A percentile compares a stretch with the other conserved stretches of the same genome.
Evolutionary conservation across 371 early-diverging fungal genomes (phyloP).

Genomic region (Haplosporangium sp.): DNA sequence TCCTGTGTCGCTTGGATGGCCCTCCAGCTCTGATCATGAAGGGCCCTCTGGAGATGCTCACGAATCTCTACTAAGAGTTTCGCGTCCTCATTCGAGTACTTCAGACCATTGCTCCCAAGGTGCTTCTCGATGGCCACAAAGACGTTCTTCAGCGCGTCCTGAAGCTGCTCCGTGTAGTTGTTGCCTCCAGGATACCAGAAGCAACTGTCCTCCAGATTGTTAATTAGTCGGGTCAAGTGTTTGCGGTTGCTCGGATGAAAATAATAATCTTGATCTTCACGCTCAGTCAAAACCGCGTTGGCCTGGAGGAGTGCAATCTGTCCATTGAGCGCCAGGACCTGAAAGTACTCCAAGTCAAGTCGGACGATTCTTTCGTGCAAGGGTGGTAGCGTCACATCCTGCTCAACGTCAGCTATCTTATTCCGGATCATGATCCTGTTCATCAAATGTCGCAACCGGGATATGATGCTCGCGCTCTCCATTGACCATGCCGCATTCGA

Average conservation of each 20-base stretch:
- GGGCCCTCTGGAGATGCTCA: conserved; percentile 10
- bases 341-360: conserved; percentile 70
- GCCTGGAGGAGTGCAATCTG: conserved; percentile 71
- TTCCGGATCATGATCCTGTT: conserved; percentile 76
- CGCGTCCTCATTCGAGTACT: conserved; percentile 25
- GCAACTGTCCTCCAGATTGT: conserved; percentile 71
- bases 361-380: conserved; percentile 62
- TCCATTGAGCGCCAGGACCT: conserved; percentile 73
- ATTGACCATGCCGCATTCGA: conserved; percentile 11
- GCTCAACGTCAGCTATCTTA: conserved; percentile 60
- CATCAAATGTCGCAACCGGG: conserved; percentile 62
- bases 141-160: conserved; percentile 13
- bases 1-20: conserved; percentile 14
- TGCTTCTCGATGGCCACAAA: conserved; percentile 11
- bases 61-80: conserved; percentile 20
- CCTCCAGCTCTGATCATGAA: conserved; percentile 15
- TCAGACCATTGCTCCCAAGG: neutral
- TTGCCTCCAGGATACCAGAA: conserved; percentile 67
- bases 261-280: conserved; percentile 75
- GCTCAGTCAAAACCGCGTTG: conserved; percentile 73
- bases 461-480: conserved; percentile 17
- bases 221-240: conserved; percentile 64
- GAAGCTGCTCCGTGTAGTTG: conserved; percentile 5
- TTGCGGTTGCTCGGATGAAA: conserved; percentile 71
- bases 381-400: conserved; percentile 72